These are phyloP conservation scores for Ceratocystis diversiconidia DNA, from an alignment of 2,329 filamentous ascomycete genomes.

Conservation along the genomic window DNA sequence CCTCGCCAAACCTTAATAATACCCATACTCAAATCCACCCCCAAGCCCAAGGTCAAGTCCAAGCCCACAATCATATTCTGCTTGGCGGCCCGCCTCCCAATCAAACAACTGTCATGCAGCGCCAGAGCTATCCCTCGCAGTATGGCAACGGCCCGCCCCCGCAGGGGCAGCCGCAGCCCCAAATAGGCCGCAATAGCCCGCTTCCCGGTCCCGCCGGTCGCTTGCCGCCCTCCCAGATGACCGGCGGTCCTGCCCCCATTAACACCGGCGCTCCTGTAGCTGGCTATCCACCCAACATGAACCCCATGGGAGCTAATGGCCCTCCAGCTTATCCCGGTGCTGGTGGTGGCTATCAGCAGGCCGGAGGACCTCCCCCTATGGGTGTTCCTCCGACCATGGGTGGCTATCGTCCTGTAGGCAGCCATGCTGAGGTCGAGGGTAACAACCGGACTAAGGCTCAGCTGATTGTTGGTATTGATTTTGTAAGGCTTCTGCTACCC, in stretches of 20 bases:
- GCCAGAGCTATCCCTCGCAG: constrained; percentile 30
- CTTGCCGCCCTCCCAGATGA: constrained; percentile 45
- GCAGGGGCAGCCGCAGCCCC: constrained; percentile 8
- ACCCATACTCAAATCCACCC: neutral
- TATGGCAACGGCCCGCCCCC: constrained; percentile 10
- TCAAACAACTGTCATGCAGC: constrained; percentile 43
- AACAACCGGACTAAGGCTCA: constrained; percentile 86
- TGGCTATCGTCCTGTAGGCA: constrained; percentile 22
- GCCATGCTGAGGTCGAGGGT: constrained; percentile 60
- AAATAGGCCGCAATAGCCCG: constrained; percentile 39
- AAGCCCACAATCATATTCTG: no score
- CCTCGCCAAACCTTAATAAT: constrained; percentile 33
- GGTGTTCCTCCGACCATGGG: constrained; percentile 3
- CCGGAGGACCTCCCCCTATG: constrained; percentile 22
- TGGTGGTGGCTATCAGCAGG: constrained; percentile 29
- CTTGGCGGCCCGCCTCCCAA: constrained; percentile 19
- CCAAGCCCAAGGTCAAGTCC: neutral
- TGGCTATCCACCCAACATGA: constrained; percentile 46
- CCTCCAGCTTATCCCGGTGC: constrained; percentile 34
- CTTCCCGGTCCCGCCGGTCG: constrained; percentile 36
- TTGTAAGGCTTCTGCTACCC: constrained; percentile 44
- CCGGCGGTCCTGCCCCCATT: constrained; percentile 51
- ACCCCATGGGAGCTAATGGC: constrained; percentile 28
- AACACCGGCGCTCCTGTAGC: constrained; percentile 46
- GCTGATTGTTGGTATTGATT: constrained; percentile 96